Evolutionary conservation across 148 eudicot species (phyloP).

Genomic region (Silene latifolia): DNA sequence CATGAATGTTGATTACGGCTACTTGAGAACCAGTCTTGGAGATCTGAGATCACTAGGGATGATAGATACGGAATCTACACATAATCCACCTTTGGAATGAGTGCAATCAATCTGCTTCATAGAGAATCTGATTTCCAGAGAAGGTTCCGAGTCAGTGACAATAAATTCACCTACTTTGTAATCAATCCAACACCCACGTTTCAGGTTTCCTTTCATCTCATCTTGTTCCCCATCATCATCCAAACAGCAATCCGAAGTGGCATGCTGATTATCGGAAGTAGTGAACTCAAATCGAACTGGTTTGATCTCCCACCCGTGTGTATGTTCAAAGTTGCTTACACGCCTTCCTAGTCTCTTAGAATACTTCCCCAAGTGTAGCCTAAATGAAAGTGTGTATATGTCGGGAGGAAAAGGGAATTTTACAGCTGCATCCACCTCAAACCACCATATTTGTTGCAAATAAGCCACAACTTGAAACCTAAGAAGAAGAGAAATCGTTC

Average conservation of each 20-base stretch:
- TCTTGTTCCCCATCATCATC: conserved; percentile 65
- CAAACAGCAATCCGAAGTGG: conserved; percentile 55
- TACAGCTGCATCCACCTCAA: conserved; percentile 76
- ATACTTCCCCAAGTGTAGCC: conserved; percentile 83
- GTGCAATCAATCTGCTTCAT: conserved; percentile 99
- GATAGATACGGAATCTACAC: conserved; percentile 88
- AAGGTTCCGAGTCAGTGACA: conserved; percentile 47
- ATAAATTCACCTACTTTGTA: conserved; percentile 81
- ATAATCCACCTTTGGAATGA: conserved; percentile 96
- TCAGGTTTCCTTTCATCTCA: conserved; percentile 49
- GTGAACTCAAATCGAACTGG: conserved; percentile 80
- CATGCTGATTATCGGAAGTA: conserved; percentile 82
- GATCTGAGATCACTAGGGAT: conserved; percentile 58
- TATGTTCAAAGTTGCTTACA: conserved; percentile 70
- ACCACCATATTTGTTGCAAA: conserved; percentile 99
- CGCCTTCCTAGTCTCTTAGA: conserved; percentile 84
- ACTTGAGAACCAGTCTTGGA: conserved; percentile 32
- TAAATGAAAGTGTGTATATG: conserved; percentile 60
- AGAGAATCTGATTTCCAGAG: conserved; percentile 67
- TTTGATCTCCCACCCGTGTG: conserved; percentile 94
- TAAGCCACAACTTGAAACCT: conserved; percentile 83
- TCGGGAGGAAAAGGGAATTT: conserved; percentile 78
- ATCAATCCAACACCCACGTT: conserved; percentile 93
- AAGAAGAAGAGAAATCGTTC: background rate
- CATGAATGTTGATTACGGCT: conserved; percentile 9